Evolutionary conservation across 495 filamentous ascomycete species (phyloP), one percentile per base, ranked within the genome.

Genomic region (Filosporella fistucella): DNA sequence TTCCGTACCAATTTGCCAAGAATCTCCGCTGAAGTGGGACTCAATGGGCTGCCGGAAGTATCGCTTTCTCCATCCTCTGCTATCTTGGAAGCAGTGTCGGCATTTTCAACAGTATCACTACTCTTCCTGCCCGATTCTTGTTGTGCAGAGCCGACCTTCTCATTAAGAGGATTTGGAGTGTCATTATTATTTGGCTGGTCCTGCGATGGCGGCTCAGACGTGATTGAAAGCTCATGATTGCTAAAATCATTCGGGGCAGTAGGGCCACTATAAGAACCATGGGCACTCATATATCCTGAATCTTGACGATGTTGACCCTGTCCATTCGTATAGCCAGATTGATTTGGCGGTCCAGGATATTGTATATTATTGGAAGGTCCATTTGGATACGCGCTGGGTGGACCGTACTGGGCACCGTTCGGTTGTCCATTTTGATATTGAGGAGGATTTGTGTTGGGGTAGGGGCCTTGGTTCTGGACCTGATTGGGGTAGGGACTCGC

Each of bases 251-350:
- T 56, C 35, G 10, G 41, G 8, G 17, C 23, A 17, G 24, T n/a
- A 13, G 24, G 24, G 16, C 54, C 53, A 39, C 56, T 59, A 29
- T 56, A 52, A 9, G 59, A 55, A 3, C 43, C 52, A 22, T 47
- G 48, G 3, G 47, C 40, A 51, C 51, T 57, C 2, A 32, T 36
- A 49, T 59, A 57, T 14, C 59, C 59, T 39, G 59, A 62, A 47
- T 62, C 56, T 36, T 57, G 56, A 17, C 59, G 51, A 29, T 32
- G 12, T 2, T 26, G 12, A 10, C 18, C 32, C 11, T 26, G 29
- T 37, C 16, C 44, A 23, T 49, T 47, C 21, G 8, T 17, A 37
- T 35, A 45, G 16, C 20, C 26, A 4, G 29, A n/a, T 41, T 59
- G 56, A 34, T 22, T 20, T 11, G 40, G 26, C 12, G 33, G 36